phyloP scores from a whole-genome alignment of 176 grass and related monocot genomes.

The Tillandsia leiboldiana region DNA sequence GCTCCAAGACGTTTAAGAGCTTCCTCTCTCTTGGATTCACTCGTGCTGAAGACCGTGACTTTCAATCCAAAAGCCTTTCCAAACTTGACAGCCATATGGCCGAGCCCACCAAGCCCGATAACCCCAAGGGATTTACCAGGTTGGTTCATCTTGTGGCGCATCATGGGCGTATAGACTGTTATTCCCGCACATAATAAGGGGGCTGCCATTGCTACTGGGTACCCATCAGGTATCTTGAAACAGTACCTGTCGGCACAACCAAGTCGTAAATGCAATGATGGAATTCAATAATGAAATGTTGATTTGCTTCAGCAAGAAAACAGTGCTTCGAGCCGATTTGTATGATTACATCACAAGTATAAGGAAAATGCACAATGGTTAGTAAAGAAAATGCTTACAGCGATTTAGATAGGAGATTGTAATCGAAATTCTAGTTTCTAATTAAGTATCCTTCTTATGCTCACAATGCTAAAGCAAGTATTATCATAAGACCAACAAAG shows the following conservation, averaged over 20 bases:
- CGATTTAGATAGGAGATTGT: no score
- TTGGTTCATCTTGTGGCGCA: constrained; percentile 74
- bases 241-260: constrained; percentile 37
- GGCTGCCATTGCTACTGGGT: constrained; percentile 51
- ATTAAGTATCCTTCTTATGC: no score
- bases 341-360: no score
- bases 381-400: no score
- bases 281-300: no score
- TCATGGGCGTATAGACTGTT: constrained; percentile 70
- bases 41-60: constrained; percentile 63
- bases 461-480: no score
- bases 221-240: constrained; percentile 68
- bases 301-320: no score
- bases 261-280: not conserved
- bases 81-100: constrained; percentile 78
- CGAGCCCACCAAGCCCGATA: constrained; percentile 60
- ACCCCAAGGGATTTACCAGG: constrained; percentile 66
- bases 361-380: no score
- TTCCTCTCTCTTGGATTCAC: constrained; percentile 72
- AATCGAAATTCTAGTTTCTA: no score
- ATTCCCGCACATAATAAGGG: constrained; percentile 77
- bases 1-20: constrained; percentile 45
- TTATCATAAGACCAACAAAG: no score
- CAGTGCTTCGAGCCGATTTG: no score
- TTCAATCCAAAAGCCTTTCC: constrained; percentile 74